Evolutionary conservation across 495 filamentous ascomycete genomes (phyloP).

Genomic region (Podospora pseudopauciseta): DNA sequence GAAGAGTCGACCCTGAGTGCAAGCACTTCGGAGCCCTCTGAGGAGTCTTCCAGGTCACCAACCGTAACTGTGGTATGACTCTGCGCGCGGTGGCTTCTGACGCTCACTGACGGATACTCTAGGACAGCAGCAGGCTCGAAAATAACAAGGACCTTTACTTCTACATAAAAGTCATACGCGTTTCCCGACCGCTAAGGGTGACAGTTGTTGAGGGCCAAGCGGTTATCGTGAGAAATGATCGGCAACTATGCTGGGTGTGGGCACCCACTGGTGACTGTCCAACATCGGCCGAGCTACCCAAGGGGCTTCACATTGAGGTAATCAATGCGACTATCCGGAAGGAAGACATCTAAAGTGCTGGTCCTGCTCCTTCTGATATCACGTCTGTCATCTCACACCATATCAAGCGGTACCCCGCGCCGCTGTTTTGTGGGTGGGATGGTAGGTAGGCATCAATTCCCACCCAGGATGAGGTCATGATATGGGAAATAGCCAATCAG

Average conservation of each 20-base stretch:
- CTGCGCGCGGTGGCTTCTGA: neutral
- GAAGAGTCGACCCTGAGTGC: neutral
- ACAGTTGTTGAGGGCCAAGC: neutral
- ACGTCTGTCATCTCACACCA: neutral
- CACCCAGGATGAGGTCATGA: too few relatives aligned
- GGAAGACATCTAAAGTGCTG: neutral
- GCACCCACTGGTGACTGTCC: neutral
- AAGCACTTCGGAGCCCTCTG: neutral
- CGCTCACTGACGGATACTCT: neutral
- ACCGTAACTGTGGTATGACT: neutral
- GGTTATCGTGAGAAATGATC: neutral
- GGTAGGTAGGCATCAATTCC: too few relatives aligned
- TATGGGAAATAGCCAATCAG: too few relatives aligned
- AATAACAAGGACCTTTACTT: neutral
- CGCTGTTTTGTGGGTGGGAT: too few relatives aligned
- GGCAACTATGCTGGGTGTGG: neutral
- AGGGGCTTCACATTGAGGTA: neutral
- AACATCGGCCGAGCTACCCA: neutral
- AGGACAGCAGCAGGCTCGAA: neutral
- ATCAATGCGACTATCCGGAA: neutral
- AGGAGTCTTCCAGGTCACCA: neutral
- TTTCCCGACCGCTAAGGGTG: neutral
- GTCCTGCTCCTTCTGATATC: neutral
- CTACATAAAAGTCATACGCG: neutral
- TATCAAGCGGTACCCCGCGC: neutral